These are phyloP conservation scores for Gremmenia infestans DNA, from an alignment of 2,329 filamentous ascomycete genomes.

Conservation along the genomic window DNA sequence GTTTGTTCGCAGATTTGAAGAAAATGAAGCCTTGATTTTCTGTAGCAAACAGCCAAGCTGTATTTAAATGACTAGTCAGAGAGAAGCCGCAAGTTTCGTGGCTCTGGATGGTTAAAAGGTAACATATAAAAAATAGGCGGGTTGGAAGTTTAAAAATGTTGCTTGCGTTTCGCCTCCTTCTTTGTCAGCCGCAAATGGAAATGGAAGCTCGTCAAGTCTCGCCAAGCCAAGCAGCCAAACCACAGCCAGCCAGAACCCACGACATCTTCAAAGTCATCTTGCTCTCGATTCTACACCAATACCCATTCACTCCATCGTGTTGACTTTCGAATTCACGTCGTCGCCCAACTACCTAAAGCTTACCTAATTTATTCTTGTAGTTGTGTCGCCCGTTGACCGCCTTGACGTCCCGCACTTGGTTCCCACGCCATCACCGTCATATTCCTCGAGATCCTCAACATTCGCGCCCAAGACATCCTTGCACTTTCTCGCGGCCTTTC, in stretches of 20 bases:
- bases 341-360: no score
- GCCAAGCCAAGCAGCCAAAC: no score
- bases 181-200: background rate
- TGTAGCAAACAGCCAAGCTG: no score
- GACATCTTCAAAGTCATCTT: background rate
- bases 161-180: background rate
- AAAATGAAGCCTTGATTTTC: no score
- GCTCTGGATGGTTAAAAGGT: no score
- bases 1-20: no score
- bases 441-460: background rate
- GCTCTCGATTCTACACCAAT: background rate
- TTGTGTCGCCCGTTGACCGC: background rate
- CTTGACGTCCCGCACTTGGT: background rate
- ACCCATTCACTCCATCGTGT: background rate
- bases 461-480: background rate
- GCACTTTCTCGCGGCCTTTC: constrained; percentile 6
- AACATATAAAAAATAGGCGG: background rate
- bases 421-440: background rate
- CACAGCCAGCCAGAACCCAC: background rate
- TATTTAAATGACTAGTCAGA: no score
- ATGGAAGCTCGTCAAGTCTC: background rate
- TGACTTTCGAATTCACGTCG: background rate
- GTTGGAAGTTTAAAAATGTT: background rate
- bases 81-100: no score
- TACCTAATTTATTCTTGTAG: no score